Percentiles rank a stretch among this genome's conserved stretches.
Evolutionary conservation across 306 rosid species (phyloP).

Genomic region (Rosa rugosa): DNA sequence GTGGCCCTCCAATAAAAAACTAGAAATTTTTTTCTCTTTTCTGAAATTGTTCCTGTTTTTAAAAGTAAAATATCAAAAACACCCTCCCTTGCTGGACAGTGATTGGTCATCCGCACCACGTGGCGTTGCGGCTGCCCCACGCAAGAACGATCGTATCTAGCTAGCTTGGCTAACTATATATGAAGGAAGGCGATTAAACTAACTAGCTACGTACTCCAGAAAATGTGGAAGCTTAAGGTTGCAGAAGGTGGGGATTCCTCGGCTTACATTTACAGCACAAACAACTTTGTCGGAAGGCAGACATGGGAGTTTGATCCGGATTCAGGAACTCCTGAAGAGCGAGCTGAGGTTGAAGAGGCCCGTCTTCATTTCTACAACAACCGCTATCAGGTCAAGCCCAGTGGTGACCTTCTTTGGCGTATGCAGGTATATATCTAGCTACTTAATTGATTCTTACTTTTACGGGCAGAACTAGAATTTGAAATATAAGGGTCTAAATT

Average conservation of each 20-base stretch:
- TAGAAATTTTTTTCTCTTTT: too few relatives aligned
- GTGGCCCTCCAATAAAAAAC: too few relatives aligned
- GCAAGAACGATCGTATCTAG: background rate
- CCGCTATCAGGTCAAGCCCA: slow-evolving; percentile 13
- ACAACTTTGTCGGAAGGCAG: slow-evolving; percentile 25
- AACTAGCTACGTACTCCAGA: background rate
- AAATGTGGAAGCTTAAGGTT: slow-evolving; percentile 15
- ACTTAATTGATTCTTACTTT: background rate
- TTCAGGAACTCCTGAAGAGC: slow-evolving; percentile 1
- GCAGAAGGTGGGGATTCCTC: slow-evolving; percentile 3
- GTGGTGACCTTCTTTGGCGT: slow-evolving; percentile 10
- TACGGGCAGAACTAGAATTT: too few relatives aligned
- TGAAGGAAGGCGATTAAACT: background rate
- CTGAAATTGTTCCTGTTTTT: too few relatives aligned
- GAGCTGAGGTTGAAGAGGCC: slow-evolving; percentile 16
- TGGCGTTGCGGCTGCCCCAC: too few relatives aligned
- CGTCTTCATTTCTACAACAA: slow-evolving; percentile 13
- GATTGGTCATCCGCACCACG: too few relatives aligned
- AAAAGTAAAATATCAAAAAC: too few relatives aligned
- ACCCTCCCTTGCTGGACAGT: too few relatives aligned
- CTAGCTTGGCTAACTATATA: background rate
- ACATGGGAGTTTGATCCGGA: slow-evolving; percentile 17
- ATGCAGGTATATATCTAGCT: background rate
- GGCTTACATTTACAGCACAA: slow-evolving; percentile 31
- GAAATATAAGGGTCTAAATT: too few relatives aligned